phyloP scores from a whole-genome alignment of 768 basidiomycete species.

The Psilocybe tampanensis region DNA sequence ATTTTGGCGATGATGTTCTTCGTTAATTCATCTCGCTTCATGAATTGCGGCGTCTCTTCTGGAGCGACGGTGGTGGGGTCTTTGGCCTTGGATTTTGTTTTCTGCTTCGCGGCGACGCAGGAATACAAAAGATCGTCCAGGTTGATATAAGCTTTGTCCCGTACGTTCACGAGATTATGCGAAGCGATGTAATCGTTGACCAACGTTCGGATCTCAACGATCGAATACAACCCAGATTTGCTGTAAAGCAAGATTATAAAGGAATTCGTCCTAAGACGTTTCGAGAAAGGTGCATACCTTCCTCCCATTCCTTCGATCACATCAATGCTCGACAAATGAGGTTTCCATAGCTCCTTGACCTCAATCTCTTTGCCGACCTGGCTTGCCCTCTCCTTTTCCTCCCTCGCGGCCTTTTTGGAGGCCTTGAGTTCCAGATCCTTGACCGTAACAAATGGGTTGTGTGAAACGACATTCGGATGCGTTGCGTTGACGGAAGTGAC shows the following conservation, averaged over 20 bases:
- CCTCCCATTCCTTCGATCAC: slow-evolving; percentile 68
- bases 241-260: slow-evolving; percentile 32
- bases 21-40: slow-evolving; percentile 68
- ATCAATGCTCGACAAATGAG: slow-evolving; percentile 52
- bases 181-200: slow-evolving; percentile 65
- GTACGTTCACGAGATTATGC: slow-evolving; percentile 63
- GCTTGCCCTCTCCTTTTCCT: slow-evolving; percentile 50
- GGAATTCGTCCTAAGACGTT: not conserved
- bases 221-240: slow-evolving; percentile 52
- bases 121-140: slow-evolving; percentile 52
- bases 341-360: slow-evolving; percentile 78
- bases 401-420: slow-evolving; percentile 59
- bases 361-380: slow-evolving; percentile 52
- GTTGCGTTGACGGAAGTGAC: slow-evolving; percentile 53
- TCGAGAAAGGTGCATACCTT: slow-evolving; percentile 46
- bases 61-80: slow-evolving; percentile 14
- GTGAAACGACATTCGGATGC: slow-evolving; percentile 59
- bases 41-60: slow-evolving; percentile 45
- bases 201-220: slow-evolving; percentile 54
- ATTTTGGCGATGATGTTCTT: slow-evolving; percentile 60
- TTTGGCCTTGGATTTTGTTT: slow-evolving; percentile 34
- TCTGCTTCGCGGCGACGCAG: slow-evolving; percentile 38
- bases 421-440: slow-evolving; percentile 66
- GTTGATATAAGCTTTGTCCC: slow-evolving; percentile 71
- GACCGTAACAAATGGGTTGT: slow-evolving; percentile 58